Conservation (phyloP, 192 early-diverging fungal genomes). For the Backusella tuberculispora region DNA sequence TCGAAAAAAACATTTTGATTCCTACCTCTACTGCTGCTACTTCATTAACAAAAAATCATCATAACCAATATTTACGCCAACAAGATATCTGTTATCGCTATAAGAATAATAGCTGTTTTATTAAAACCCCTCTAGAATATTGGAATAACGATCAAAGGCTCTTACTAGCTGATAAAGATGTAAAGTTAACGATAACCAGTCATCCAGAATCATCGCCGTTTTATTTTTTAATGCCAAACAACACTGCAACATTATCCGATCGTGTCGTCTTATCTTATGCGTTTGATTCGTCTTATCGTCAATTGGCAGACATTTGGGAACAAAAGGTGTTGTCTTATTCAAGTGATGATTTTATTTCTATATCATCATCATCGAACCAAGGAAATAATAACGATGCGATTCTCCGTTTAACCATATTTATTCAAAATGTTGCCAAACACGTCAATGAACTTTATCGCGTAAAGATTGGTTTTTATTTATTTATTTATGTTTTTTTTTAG, state of each 20-base stretch:
- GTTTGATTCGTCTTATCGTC: slow-evolving; percentile 48
- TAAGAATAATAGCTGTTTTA: slow-evolving; percentile 31
- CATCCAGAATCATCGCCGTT: not conserved
- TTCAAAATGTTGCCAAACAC: slow-evolving; percentile 56
- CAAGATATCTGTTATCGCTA: slow-evolving; percentile 5
- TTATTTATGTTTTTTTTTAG: not conserved
- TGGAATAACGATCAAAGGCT: slow-evolving; percentile 29
- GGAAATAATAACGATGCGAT: slow-evolving; percentile 50
- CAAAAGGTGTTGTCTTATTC: slow-evolving; percentile 52
- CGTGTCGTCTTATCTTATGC: slow-evolving; percentile 50
- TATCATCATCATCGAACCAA: slow-evolving; percentile 27
- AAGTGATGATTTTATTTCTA: slow-evolving; percentile 41
- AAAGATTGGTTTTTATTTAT: not conserved
- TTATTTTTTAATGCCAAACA: not conserved
- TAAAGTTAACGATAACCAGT: not conserved
- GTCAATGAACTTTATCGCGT: slow-evolving; percentile 65
- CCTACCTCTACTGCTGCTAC: slow-evolving; percentile 25
- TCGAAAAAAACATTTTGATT: slow-evolving; percentile 46
- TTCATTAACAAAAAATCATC: slow-evolving; percentile 10
- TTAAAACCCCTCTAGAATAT: slow-evolving; percentile 24
- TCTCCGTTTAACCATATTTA: slow-evolving; percentile 52
- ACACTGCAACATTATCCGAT: not conserved
- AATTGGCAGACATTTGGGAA: slow-evolving; percentile 52
- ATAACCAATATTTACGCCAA: slow-evolving; percentile 37
- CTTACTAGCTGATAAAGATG: slow-evolving; percentile 35